phyloP scores from a whole-genome alignment of 2,329 filamentous ascomycete genomes.

The Fusarium pseudocircinatum region DNA sequence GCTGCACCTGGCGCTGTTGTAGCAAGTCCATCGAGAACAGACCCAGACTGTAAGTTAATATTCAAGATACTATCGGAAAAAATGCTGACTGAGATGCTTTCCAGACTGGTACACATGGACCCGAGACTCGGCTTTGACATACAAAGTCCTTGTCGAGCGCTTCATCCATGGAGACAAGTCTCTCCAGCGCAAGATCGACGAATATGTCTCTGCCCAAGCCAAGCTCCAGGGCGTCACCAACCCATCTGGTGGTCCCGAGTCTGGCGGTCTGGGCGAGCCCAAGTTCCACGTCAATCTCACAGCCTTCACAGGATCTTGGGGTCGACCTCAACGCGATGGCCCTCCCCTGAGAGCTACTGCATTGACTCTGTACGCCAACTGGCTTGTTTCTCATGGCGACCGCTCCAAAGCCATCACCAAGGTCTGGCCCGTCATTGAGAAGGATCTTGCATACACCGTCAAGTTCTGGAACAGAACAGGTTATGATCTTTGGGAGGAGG shows the following conservation, averaged over 20 bases:
- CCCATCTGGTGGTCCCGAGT: constrained; percentile 67
- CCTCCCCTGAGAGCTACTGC: constrained; percentile 79
- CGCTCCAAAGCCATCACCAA: constrained; percentile 60
- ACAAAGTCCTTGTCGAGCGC: constrained; percentile 73
- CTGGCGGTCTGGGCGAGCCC: constrained; percentile 71
- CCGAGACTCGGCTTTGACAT: constrained; percentile 75
- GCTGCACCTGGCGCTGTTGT: constrained; percentile 62
- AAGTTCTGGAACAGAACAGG: constrained; percentile 72
- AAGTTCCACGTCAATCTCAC: constrained; percentile 74
- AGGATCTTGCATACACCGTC: constrained; percentile 76
- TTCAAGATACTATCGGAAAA: fast-evolving
- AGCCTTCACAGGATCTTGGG: constrained; percentile 75
- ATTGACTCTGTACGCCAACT: constrained; percentile 74
- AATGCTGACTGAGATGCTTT: neutral
- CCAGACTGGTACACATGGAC: constrained; percentile 83
- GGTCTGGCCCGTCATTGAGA: constrained; percentile 77
- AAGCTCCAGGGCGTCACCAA: constrained; percentile 72
- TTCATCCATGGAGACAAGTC: constrained; percentile 67
- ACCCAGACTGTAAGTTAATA: constrained; percentile 53
- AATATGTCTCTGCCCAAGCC: constrained; percentile 74
- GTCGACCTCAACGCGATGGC: constrained; percentile 78
- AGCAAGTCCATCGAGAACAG: constrained; percentile 61
- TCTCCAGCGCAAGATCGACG: constrained; percentile 68
- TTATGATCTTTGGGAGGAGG: constrained; percentile 84
- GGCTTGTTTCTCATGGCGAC: constrained; percentile 71